A percentile compares a stretch with the other conserved stretches of the same genome.
phyloP scores from a whole-genome alignment of 2,329 filamentous ascomycete species.

The Aureobasidium uvarum region DNA sequence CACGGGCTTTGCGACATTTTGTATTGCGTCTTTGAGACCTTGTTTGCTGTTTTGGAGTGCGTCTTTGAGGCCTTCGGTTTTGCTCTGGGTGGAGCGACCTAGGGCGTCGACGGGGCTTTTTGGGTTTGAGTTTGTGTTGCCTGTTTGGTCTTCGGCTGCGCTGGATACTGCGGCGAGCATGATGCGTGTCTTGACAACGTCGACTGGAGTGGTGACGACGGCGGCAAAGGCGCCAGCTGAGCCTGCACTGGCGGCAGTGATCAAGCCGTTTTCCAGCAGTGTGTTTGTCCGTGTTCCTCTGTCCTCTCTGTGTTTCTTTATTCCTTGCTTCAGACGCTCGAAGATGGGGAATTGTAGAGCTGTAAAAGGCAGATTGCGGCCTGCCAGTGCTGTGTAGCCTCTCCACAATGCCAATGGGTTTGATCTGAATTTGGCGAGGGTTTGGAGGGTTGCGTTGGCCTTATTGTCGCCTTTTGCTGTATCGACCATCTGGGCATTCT shows the following conservation, averaged over 20 bases:
- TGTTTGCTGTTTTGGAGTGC: constrained; percentile 30
- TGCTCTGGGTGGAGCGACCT: constrained; percentile 40
- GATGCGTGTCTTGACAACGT: constrained; percentile 85
- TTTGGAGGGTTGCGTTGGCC: constrained; percentile 55
- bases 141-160: constrained; percentile 32
- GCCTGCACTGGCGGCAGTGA: constrained; percentile 73
- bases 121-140: constrained; percentile 29
- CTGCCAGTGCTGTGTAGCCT: constrained; percentile 78
- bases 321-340: constrained; percentile 62
- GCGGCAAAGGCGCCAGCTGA: constrained; percentile 72
- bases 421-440: constrained; percentile 56
- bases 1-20: constrained; percentile 33
- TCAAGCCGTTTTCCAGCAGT: constrained; percentile 64
- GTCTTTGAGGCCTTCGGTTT: constrained; percentile 30
- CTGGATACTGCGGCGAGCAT: constrained; percentile 65
- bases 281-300: constrained; percentile 41
- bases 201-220: constrained; percentile 80
- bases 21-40: constrained; percentile 18
- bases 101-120: constrained; percentile 41
- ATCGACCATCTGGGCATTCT: constrained; percentile 83
- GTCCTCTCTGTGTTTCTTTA: constrained; percentile 50
- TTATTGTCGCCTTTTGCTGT: constrained; percentile 37
- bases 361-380: constrained; percentile 82
- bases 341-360: constrained; percentile 87
- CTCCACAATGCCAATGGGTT: constrained; percentile 58